A percentile compares a stretch with the other conserved stretches of the same genome.
phyloP scores from a whole-genome alignment of 2,329 filamentous ascomycete species.

The Xylaria multiplex region DNA sequence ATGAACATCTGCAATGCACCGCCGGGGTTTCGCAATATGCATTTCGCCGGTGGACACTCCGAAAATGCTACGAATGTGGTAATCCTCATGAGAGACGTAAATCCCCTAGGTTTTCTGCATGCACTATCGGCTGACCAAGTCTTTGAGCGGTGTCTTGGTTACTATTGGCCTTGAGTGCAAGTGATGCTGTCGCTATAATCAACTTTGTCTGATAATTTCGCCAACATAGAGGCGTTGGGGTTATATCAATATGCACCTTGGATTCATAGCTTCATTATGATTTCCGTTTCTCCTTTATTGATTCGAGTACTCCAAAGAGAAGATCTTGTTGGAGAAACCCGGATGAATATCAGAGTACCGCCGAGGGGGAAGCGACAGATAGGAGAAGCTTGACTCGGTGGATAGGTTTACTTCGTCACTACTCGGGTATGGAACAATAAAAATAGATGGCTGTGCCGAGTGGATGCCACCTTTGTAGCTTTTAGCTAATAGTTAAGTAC shows the following conservation, averaged over 20 bases:
- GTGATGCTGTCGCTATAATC: constrained; percentile 3
- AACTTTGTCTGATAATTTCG: background rate
- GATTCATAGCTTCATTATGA: constrained; percentile 25
- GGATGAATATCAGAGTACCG: background rate
- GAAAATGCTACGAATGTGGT: constrained; percentile 31
- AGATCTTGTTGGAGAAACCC: constrained; percentile 4
- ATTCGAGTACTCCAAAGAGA: background rate
- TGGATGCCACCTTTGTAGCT: constrained; percentile 13
- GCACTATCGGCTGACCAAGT: background rate
- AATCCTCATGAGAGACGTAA: constrained; percentile 1
- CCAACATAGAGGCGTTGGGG: constrained; percentile 3
- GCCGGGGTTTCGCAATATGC: constrained; percentile 35
- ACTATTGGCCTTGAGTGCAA: constrained; percentile 3
- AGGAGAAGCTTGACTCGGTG: background rate
- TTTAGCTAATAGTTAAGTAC: constrained; percentile 39
- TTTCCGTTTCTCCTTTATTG: constrained; percentile 14
- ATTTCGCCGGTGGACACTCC: constrained; percentile 32
- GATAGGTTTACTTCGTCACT: constrained; percentile 7
- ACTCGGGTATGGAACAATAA: constrained; percentile 7
- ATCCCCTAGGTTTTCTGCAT: constrained; percentile 1
- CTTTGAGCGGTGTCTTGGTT: constrained; percentile 2
- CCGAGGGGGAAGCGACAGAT: background rate
- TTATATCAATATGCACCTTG: constrained; percentile 27
- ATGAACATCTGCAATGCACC: constrained; percentile 39
- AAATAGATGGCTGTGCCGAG: constrained; percentile 16